Conservation (phyloP, 768 basidiomycete genomes). For the Serendipita sp. region DNA sequence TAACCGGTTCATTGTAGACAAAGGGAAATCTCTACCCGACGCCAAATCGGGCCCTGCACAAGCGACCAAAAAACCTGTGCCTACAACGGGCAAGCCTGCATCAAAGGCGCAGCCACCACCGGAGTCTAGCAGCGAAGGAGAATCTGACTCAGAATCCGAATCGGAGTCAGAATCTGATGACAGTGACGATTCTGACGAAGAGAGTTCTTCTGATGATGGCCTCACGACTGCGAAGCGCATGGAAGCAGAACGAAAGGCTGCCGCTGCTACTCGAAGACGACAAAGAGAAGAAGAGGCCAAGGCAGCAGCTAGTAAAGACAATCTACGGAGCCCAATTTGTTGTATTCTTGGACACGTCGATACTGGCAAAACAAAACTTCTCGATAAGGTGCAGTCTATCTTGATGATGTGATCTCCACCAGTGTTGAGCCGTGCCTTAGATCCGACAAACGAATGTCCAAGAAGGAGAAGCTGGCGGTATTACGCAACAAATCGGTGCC, state of each 20-base stretch:
- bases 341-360: slow-evolving; percentile 99
- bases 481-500: slow-evolving; percentile 98
- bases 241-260: slow-evolving; percentile 51
- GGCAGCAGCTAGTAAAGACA: slow-evolving; percentile 71
- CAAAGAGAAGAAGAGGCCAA: slow-evolving; percentile 74
- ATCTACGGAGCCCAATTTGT: slow-evolving; percentile 91
- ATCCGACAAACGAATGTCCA: slow-evolving; percentile 99
- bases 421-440: slow-evolving; percentile 25
- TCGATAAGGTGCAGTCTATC: slow-evolving; percentile 63
- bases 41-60: slow-evolving; percentile 13
- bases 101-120: slow-evolving; percentile 17
- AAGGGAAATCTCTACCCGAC: slow-evolving; percentile 22
- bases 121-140: slow-evolving; percentile 14
- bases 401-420: background rate
- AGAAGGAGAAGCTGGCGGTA: slow-evolving; percentile 98
- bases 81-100: slow-evolving; percentile 17
- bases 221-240: slow-evolving; percentile 51
- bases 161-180: slow-evolving; percentile 35
- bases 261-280: slow-evolving; percentile 9
- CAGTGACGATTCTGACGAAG: slow-evolving; percentile 22
- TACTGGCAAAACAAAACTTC: slow-evolving; percentile 93
- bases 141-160: slow-evolving; percentile 20
- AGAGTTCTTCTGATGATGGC: slow-evolving; percentile 37
- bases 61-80: slow-evolving; percentile 12
- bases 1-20: slow-evolving; percentile 52